Evolutionary conservation across 352 stramenopile species (phyloP).

Genomic region (Peronospora belbahrii): DNA sequence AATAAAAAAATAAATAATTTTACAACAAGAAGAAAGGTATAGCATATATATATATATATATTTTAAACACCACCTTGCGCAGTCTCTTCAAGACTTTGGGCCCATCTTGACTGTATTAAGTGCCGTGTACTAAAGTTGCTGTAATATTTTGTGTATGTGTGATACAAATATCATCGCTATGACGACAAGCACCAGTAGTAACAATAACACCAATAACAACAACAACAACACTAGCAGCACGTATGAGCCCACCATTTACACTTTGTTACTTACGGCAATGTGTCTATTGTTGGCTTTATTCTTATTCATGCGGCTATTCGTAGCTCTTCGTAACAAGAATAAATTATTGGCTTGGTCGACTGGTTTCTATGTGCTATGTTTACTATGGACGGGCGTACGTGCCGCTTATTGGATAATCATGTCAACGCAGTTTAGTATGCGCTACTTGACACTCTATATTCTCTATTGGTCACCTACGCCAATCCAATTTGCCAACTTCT

Average conservation of each 20-base stretch:
- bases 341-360: conserved; percentile 81
- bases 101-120: too few relatives aligned
- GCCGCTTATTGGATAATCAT: conserved; percentile 82
- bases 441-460: conserved; percentile 78
- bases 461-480: conserved; percentile 83
- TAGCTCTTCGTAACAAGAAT: conserved; percentile 70
- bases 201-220: conserved; percentile 1
- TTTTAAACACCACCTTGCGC: too few relatives aligned
- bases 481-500: conserved; percentile 87
- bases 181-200: too few relatives aligned
- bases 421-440: conserved; percentile 61
- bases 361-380: conserved; percentile 70
- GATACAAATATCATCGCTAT: too few relatives aligned
- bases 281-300: conserved; percentile 69
- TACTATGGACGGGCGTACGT: conserved; percentile 76
- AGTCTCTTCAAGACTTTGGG: too few relatives aligned
- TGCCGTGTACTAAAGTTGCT: too few relatives aligned
- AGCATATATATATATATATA: too few relatives aligned
- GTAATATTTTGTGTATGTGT: too few relatives aligned
- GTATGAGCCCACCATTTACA: conserved; percentile 63
- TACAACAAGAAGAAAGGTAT: too few relatives aligned
- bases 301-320: conserved; percentile 54
- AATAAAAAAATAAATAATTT: too few relatives aligned
- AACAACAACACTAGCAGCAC: conserved; percentile 25
- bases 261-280: conserved; percentile 69